A percentile compares a stretch with the other conserved stretches of the same genome.
These are phyloP conservation scores for Saccharomycopsis hybrid DNA, from an alignment of 1,139 yeast genomes.

Conservation along the genomic window DNA sequence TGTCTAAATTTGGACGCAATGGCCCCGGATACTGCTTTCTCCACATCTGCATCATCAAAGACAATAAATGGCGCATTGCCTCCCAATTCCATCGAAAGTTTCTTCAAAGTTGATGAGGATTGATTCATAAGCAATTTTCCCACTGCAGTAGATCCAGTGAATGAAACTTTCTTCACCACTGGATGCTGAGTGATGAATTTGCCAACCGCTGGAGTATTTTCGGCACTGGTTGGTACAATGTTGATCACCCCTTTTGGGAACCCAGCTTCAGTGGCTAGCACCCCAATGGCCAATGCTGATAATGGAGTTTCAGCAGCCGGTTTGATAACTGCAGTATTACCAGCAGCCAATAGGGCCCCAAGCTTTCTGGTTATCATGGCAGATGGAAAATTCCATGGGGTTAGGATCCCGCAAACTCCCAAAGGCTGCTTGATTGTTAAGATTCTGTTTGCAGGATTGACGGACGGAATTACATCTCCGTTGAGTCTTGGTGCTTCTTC, in stretches of 20 bases:
- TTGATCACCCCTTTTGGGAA: constrained; percentile 76
- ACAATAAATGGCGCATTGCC: constrained; percentile 93
- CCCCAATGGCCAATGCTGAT: constrained; percentile 75
- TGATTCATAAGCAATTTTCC: constrained; percentile 79
- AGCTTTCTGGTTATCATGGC: constrained; percentile 92
- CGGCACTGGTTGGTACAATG: constrained; percentile 35
- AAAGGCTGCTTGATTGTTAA: constrained; percentile 73
- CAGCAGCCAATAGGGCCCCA: constrained; percentile 90
- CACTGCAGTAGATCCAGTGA: constrained; percentile 85
- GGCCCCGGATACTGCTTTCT: constrained; percentile 69
- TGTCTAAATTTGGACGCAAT: constrained; percentile 65
- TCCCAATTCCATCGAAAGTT: constrained; percentile 81
- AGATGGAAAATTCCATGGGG: constrained; percentile 96
- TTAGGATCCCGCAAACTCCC: constrained; percentile 85
- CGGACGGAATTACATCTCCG: constrained; percentile 68
- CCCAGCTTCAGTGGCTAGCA: constrained; percentile 71
- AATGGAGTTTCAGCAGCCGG: constrained; percentile 91
- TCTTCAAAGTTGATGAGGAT: constrained; percentile 71
- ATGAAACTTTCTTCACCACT: constrained; percentile 66
- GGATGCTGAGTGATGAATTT: constrained; percentile 63
- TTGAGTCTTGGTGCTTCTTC: constrained; percentile 77
- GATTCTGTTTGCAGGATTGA: constrained; percentile 50
- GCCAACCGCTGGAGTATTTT: constrained; percentile 36
- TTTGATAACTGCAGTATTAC: constrained; percentile 83
- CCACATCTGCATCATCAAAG: constrained; percentile 76